Conservation (phyloP, 768 basidiomycete species). For the Mycena kentingensis region DNA sequence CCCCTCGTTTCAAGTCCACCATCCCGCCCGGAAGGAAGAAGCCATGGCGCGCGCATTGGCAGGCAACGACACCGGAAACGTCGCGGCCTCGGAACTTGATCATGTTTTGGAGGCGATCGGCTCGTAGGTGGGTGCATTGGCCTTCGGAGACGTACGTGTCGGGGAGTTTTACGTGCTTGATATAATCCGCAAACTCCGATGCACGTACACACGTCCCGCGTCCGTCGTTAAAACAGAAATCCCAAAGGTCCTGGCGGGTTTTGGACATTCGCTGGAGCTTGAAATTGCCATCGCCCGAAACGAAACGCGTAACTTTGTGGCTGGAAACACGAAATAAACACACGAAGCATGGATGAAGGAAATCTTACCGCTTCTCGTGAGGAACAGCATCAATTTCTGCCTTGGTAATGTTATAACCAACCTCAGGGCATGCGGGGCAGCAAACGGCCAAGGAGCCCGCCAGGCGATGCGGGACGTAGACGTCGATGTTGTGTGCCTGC, state of each 20-base stretch:
- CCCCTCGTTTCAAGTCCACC: constrained; percentile 12
- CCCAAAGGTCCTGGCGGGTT: neutral
- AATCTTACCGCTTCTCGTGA: neutral
- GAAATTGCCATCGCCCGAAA: neutral
- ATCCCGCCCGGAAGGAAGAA: constrained; percentile 21
- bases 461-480: neutral
- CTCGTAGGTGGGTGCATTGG: constrained; percentile 29
- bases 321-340: neutral
- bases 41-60: constrained; percentile 31
- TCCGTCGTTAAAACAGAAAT: neutral
- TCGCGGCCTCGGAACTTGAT: constrained; percentile 29
- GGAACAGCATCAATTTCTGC: neutral
- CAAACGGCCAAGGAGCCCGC: neutral
- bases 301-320: neutral
- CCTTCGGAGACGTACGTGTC: too few species aligned
- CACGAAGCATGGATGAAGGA: neutral
- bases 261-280: neutral
- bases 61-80: constrained; percentile 28
- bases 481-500: neutral
- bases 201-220: neutral
- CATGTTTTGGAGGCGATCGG: constrained; percentile 27
- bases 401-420: neutral
- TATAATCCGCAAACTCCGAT: neutral
- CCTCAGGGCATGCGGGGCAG: neutral
- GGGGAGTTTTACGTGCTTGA: neutral